Evolutionary conservation across 805 yeast genomes (phyloP).

Genomic region (Candida vaughaniae): DNA sequence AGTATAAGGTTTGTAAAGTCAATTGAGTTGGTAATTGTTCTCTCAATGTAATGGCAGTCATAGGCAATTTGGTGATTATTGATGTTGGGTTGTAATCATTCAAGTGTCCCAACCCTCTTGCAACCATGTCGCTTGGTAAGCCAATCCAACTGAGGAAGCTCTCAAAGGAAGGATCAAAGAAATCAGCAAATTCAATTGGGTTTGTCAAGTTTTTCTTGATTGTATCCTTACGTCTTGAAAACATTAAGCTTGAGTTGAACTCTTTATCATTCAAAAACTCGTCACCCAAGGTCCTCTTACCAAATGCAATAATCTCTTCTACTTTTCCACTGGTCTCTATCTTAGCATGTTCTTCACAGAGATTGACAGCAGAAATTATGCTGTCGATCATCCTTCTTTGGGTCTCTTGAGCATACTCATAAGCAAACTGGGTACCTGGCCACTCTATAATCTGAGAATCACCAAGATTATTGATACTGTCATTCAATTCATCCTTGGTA

Average conservation of each 20-base stretch:
- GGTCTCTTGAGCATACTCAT: conserved; percentile 67
- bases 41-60: conserved; percentile 29
- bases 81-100: conserved; percentile 32
- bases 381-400: conserved; percentile 65
- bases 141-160: conserved; percentile 52
- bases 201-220: conserved; percentile 57
- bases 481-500: conserved; percentile 53
- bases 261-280: conserved; percentile 56
- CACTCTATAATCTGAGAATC: conserved; percentile 53
- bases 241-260: conserved; percentile 79
- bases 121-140: conserved; percentile 28
- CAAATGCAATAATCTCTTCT: conserved; percentile 58
- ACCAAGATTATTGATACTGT: conserved; percentile 53
- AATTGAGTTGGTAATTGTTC: conserved; percentile 35
- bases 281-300: conserved; percentile 64
- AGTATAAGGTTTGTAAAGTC: conserved; percentile 40
- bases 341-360: conserved; percentile 71
- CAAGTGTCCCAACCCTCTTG: conserved; percentile 27
- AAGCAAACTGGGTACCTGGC: conserved; percentile 60
- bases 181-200: conserved; percentile 65
- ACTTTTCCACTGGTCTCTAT: conserved; percentile 59
- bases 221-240: conserved; percentile 67
- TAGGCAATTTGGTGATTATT: conserved; percentile 28
- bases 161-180: conserved; percentile 73
- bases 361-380: conserved; percentile 60